phyloP scores from a whole-genome alignment of 441 rosid species.

The Mallotus japonicus region DNA sequence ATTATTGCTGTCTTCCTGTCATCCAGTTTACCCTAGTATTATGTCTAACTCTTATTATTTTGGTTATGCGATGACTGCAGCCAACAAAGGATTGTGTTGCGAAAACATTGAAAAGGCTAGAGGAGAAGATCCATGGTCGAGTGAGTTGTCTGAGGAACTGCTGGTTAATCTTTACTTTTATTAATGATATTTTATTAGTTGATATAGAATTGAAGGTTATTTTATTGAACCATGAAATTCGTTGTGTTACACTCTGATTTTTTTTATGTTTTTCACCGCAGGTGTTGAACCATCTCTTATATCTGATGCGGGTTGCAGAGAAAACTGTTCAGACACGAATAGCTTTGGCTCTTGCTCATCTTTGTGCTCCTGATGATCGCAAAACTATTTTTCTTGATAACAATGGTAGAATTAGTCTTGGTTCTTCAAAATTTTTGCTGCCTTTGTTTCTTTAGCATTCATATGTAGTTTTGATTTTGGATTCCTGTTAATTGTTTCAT shows the following conservation, averaged over 20 bases:
- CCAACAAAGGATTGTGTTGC: slow-evolving; percentile 93
- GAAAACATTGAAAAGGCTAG: slow-evolving; percentile 86
- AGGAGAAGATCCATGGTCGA: slow-evolving; percentile 91
- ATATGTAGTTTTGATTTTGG: background rate
- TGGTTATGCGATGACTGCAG: slow-evolving; percentile 36
- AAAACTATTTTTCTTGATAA: slow-evolving; percentile 74
- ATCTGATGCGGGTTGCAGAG: slow-evolving; percentile 76
- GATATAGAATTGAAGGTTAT: background rate
- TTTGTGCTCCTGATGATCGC: slow-evolving; percentile 79
- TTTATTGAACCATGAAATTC: background rate
- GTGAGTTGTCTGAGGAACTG: slow-evolving; percentile 45
- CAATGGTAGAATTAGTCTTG: slow-evolving; percentile 47
- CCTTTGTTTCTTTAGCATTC: slow-evolving; percentile 10
- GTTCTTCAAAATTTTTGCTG: background rate
- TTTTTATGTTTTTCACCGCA: slow-evolving; percentile 30
- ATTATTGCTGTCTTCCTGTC: background rate
- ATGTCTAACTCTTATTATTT: background rate
- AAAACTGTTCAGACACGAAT: slow-evolving; percentile 74
- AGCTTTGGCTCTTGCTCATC: slow-evolving; percentile 92
- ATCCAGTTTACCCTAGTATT: background rate
- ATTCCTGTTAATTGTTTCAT: slow-evolving; percentile 11
- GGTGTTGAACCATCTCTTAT: slow-evolving; percentile 76
- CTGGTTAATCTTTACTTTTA: background rate
- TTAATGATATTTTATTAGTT: slow-evolving; percentile 1
- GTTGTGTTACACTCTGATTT: slow-evolving; percentile 5